These are phyloP conservation scores for Nemania diffusa DNA, from an alignment of 2,329 filamentous ascomycete genomes.

Conservation along the genomic window DNA sequence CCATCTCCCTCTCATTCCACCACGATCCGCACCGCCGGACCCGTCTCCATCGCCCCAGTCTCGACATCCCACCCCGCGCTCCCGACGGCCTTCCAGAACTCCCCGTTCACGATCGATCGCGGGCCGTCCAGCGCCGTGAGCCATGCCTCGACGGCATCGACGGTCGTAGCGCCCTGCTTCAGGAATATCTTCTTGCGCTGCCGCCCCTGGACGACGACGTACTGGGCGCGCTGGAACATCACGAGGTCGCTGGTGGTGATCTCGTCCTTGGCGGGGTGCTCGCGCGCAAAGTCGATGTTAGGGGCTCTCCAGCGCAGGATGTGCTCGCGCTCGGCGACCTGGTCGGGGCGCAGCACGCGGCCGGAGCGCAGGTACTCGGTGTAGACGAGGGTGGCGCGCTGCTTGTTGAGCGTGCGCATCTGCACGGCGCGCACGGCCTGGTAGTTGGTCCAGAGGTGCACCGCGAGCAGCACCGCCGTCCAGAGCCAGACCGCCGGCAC, in stretches of 20 bases:
- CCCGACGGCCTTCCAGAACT: constrained; percentile 59
- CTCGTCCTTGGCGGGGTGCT: constrained; percentile 36
- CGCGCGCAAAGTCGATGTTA: constrained; percentile 55
- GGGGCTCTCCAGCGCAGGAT: constrained; percentile 67
- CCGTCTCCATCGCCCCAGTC: constrained; percentile 73
- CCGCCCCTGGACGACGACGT: constrained; percentile 69
- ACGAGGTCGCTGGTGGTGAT: constrained; percentile 54
- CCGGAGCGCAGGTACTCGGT: constrained; percentile 63
- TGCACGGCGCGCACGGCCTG: constrained; percentile 83
- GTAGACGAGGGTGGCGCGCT: constrained; percentile 84
- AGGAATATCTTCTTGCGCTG: constrained; percentile 67
- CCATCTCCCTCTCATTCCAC: constrained; percentile 43
- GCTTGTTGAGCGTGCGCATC: constrained; percentile 85
- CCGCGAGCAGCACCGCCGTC: constrained; percentile 75
- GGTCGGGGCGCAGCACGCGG: constrained; percentile 68
- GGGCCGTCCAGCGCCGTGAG: constrained; percentile 52
- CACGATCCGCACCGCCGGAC: constrained; percentile 58
- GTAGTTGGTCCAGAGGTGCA: constrained; percentile 88
- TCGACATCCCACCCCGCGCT: constrained; percentile 73
- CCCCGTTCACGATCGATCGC: constrained; percentile 44
- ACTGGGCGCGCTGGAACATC: constrained; percentile 62
- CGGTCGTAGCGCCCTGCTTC: constrained; percentile 64
- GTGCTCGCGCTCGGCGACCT: constrained; percentile 73
- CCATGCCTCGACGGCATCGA: constrained; percentile 50
- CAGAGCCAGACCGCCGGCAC: constrained; percentile 77